Base-by-base conservation (phyloP, 345 rosid species). In the Citrus trifoliata region DNA sequence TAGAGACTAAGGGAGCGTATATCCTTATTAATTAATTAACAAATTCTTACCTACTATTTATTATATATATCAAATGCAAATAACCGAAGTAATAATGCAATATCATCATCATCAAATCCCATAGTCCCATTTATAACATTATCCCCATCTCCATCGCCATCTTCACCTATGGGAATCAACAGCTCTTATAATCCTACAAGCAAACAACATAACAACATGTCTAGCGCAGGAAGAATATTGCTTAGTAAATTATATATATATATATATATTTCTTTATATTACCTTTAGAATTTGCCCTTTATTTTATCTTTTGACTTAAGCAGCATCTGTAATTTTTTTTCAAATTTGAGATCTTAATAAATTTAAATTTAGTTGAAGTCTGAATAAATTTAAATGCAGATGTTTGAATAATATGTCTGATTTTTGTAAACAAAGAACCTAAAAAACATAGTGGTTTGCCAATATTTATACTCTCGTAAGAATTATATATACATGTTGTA, bases 71-170 rank as follows among this genome's bases (percentile, higher is more conserved):
- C 24, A 21, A 42, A 19, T 30, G 18, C 77, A 76, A 78, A 66
- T 30, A 68, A 67, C 64, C 19, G 28, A 73, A 58, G 63, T 56
- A 24, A 65, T 22, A 27, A 28, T 59, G 56, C 65, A 53, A 48
- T 56, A 7, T 60, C 78, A n/a, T 58, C 70, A 10, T 48, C 81
- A n/a, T 56, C 38, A 10, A 75, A 67, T 62, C 76, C 75, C 5
- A 13, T 14, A 8, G 55, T 35, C 10, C 81, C 81, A 53, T 74
- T 33, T 3, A 28, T 69, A 53, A 33, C 33, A 40, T 28, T 78
- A n/a, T 73, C 74, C 10, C 75, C 81, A 35, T 81, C 76, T 10
- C 21, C 70, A 53, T 66, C 71, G 0, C 78, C 81, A 21, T 66
- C 48, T 30, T 24, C 83, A 27, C n/a, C 71, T 3, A 46, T 13